Evolutionary conservation across 768 basidiomycete species (phyloP).

Genomic region (Leucogyrophana mollusca): DNA sequence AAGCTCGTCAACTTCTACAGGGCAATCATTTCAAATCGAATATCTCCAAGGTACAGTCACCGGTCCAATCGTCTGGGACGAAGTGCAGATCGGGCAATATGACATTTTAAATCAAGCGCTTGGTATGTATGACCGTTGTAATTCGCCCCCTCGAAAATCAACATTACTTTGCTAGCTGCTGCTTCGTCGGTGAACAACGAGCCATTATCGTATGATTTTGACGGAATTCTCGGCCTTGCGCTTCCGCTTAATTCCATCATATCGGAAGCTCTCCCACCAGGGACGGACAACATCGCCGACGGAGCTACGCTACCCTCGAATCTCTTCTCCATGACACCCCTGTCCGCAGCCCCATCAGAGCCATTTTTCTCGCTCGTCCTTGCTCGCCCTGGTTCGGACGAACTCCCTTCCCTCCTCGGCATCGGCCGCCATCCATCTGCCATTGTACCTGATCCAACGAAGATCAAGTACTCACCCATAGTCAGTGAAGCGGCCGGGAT

Average conservation of each 20-base stretch:
- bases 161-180: conserved; percentile 45
- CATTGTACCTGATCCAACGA: conserved; percentile 51
- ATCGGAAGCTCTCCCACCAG: conserved; percentile 46
- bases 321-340: conserved; percentile 65
- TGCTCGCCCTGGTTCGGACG: conserved; percentile 60
- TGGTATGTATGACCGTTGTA: conserved; percentile 39
- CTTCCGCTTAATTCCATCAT: conserved; percentile 75
- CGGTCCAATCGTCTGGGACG: conserved; percentile 73
- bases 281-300: conserved; percentile 49
- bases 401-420: conserved; percentile 58
- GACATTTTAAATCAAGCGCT: conserved; percentile 64
- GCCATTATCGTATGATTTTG: conserved; percentile 54
- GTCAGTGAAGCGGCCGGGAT: conserved; percentile 39
- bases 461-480: conserved; percentile 49
- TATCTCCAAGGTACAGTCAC: conserved; percentile 60
- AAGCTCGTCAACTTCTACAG: conserved; percentile 42
- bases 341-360: conserved; percentile 47
- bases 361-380: conserved; percentile 71
- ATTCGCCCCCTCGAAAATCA: conserved; percentile 1
- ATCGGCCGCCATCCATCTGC: conserved; percentile 65
- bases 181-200: conserved; percentile 54
- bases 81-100: conserved; percentile 62
- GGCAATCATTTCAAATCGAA: conserved; percentile 42
- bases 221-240: conserved; percentile 73
- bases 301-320: conserved; percentile 71